Percentiles rank a stretch among this genome's conserved stretches.
Conservation (phyloP, 176 grass and related monocot genomes). For the Aegilops tauschii region DNA sequence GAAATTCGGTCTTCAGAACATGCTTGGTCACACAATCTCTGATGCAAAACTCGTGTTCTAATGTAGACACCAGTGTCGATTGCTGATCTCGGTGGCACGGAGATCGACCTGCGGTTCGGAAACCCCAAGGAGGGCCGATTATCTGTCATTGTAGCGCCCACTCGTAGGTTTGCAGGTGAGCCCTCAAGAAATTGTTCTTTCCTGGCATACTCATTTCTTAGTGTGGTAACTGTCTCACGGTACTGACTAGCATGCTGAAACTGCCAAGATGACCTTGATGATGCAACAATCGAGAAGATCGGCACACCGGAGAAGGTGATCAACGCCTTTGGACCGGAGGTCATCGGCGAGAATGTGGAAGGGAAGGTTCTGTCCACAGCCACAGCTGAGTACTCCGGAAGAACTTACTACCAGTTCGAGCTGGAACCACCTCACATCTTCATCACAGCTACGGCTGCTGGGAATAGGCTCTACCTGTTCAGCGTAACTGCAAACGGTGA, state of each 20-base stretch:
- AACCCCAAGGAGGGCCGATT: slow-evolving; percentile 73
- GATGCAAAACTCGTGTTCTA: neutral
- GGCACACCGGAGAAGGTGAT: slow-evolving; percentile 77
- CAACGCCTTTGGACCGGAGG: slow-evolving; percentile 81
- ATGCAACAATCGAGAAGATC: slow-evolving; percentile 69
- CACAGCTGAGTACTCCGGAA: slow-evolving; percentile 58
- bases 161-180: slow-evolving; percentile 81
- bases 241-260: neutral
- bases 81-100: slow-evolving; percentile 95
- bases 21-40: neutral
- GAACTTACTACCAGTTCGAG: slow-evolving; percentile 95
- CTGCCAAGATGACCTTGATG: slow-evolving; percentile 32
- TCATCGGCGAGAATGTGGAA: slow-evolving; percentile 90
- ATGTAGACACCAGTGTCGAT: slow-evolving; percentile 85
- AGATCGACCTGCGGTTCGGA: slow-evolving; percentile 86
- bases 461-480: slow-evolving; percentile 94
- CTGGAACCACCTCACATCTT: slow-evolving; percentile 77
- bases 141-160: slow-evolving; percentile 80
- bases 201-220: neutral
- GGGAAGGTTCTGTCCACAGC: slow-evolving; percentile 68
- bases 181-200: neutral
- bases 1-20: neutral
- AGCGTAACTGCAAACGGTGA: slow-evolving; percentile 84
- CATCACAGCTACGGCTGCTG: slow-evolving; percentile 93
- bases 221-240: neutral